phyloP scores from a whole-genome alignment of 2,329 filamentous ascomycete genomes.

The Talaromyces verruculosus region DNA sequence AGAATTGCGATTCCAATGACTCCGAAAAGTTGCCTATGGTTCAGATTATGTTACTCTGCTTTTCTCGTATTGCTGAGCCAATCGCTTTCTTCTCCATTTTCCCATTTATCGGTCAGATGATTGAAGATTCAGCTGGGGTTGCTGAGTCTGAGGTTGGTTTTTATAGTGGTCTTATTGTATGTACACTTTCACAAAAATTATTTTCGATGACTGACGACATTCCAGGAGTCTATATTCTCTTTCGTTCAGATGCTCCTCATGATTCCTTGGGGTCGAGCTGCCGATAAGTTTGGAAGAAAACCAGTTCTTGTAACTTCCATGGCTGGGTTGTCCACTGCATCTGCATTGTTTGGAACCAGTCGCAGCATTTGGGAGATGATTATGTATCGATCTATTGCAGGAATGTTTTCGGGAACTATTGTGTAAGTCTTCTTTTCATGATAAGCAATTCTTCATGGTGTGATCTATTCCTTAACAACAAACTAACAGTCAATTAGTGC shows the following conservation, averaged over 20 bases:
- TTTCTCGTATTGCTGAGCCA: constrained; percentile 69
- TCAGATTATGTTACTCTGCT: constrained; percentile 74
- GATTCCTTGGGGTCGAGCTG: constrained; percentile 68
- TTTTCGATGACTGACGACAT: not conserved
- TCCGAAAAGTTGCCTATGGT: constrained; percentile 47
- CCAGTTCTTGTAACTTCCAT: constrained; percentile 69
- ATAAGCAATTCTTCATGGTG: too few species aligned
- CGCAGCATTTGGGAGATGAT: constrained; percentile 72
- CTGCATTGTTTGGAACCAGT: constrained; percentile 67
- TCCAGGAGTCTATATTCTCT: constrained; percentile 63
- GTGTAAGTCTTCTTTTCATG: constrained; percentile 43
- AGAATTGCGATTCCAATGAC: not conserved
- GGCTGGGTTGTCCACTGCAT: constrained; percentile 61
- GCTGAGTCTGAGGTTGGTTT: constrained; percentile 70
- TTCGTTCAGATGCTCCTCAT: constrained; percentile 75
- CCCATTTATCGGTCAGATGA: constrained; percentile 77
- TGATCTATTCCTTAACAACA: not conserved
- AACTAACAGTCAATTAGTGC: constrained; percentile 43
- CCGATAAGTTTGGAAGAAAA: constrained; percentile 69
- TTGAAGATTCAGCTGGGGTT: constrained; percentile 63
- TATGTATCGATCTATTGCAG: constrained; percentile 67
- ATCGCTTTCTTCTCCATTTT: constrained; percentile 83
- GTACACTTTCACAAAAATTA: constrained; percentile 26
- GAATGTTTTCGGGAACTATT: constrained; percentile 71
- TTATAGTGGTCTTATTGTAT: constrained; percentile 74